Evolutionary conservation across 2,329 filamentous ascomycete species (phyloP).

Genomic region (Cryphonectria parasitica): DNA sequence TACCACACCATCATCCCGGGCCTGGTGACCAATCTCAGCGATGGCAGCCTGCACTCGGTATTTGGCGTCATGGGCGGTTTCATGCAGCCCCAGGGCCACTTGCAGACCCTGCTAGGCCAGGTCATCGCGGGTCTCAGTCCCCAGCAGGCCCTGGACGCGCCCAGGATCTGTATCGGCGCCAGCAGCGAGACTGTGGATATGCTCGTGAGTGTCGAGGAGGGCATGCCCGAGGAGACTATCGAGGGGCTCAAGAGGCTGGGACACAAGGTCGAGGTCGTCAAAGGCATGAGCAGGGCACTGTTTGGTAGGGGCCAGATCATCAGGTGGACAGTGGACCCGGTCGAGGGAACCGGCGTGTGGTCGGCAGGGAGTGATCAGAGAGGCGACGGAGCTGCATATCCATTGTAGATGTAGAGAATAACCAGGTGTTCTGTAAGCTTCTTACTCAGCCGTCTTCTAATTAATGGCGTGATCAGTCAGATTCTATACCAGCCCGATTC

Average conservation of each 20-base stretch:
- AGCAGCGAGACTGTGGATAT: constrained; percentile 68
- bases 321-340: constrained; percentile 69
- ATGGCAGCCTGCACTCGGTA: constrained; percentile 77
- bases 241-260: constrained; percentile 71
- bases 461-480: neutral
- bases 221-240: constrained; percentile 70
- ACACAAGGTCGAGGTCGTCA: constrained; percentile 72
- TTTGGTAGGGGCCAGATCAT: constrained; percentile 92
- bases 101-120: constrained; percentile 91
- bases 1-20: constrained; percentile 99
- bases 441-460: neutral
- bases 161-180: constrained; percentile 84
- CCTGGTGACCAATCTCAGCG: constrained; percentile 76
- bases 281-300: constrained; percentile 65
- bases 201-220: constrained; percentile 80
- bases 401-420: constrained; percentile 39
- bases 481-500: neutral
- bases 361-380: constrained; percentile 87
- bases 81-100: constrained; percentile 97
- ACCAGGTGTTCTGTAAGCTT: neutral
- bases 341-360: constrained; percentile 74
- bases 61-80: constrained; percentile 98
- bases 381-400: constrained; percentile 76
- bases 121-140: constrained; percentile 79
- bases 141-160: constrained; percentile 88